Conservation (phyloP, 2,329 filamentous ascomycete species). For the Dichotomopilus funicola region DNA sequence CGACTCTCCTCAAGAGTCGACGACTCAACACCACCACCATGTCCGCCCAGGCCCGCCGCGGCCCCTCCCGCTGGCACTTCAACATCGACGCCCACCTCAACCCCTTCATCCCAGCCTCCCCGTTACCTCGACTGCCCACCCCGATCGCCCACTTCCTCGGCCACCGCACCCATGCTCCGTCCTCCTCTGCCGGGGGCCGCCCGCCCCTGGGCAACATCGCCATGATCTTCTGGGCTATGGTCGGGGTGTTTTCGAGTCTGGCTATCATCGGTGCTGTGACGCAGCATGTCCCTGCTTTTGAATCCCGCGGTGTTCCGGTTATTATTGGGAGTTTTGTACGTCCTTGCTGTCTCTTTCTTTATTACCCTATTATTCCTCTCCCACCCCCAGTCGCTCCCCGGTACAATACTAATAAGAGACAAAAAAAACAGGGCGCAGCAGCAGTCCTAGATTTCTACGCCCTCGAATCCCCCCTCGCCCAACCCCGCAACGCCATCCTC, state of each 20-base stretch:
- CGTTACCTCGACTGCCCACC: conserved; percentile 56
- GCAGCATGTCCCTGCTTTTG: conserved; percentile 48
- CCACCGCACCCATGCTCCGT: conserved; percentile 39
- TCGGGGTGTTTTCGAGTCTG: conserved; percentile 59
- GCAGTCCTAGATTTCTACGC: conserved; percentile 70
- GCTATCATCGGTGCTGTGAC: conserved; percentile 53
- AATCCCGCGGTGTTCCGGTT: conserved; percentile 46
- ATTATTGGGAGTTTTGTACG: conserved; percentile 67
- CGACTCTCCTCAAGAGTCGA: not conserved
- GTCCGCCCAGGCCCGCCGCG: not conserved
- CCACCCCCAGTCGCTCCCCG: not conserved
- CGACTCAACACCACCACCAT: not conserved
- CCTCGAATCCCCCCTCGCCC: conserved; percentile 64
- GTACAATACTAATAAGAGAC: not conserved
- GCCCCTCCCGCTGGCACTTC: conserved; percentile 45
- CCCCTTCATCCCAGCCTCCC: conserved; percentile 59
- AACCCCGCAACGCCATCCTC: conserved; percentile 62
- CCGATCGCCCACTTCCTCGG: conserved; percentile 64
- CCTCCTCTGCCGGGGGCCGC: not conserved
- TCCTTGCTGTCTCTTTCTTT: conserved; percentile 22
- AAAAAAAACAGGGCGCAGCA: conserved; percentile 53
- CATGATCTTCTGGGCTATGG: conserved; percentile 54
- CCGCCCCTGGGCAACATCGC: conserved; percentile 49
- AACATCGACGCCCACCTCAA: conserved; percentile 75
- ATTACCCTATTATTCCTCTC: not conserved